A percentile compares a stretch with the other conserved stretches of the same genome.
Evolutionary conservation across 2,329 filamentous ascomycete species (phyloP).

Genomic region (Cladophialophora chaetospira): DNA sequence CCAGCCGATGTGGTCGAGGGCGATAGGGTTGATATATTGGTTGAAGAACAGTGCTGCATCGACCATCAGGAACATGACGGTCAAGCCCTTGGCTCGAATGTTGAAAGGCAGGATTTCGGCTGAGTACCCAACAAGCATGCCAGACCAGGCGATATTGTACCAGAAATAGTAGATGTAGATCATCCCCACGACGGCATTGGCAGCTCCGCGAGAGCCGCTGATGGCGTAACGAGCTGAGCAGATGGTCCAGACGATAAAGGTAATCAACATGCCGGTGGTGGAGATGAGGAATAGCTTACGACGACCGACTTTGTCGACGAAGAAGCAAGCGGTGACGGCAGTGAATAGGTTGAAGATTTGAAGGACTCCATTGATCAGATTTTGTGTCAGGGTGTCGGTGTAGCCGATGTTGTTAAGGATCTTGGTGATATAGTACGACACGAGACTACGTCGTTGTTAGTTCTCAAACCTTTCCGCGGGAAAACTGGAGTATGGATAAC

Average conservation of each 20-base stretch:
- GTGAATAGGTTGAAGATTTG: slow-evolving; percentile 45
- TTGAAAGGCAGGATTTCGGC: slow-evolving; percentile 54
- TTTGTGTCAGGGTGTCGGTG: slow-evolving; percentile 41
- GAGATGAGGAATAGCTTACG: slow-evolving; percentile 48
- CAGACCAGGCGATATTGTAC: slow-evolving; percentile 44
- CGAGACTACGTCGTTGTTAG: too few relatives aligned
- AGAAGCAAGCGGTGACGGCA: slow-evolving; percentile 42
- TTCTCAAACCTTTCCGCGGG: too few relatives aligned
- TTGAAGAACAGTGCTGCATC: slow-evolving; percentile 41
- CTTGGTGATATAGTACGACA: slow-evolving; percentile 44
- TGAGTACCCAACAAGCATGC: slow-evolving; percentile 44
- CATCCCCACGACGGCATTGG: slow-evolving; percentile 45
- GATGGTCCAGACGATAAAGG: slow-evolving; percentile 48
- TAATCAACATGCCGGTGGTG: slow-evolving; percentile 47
- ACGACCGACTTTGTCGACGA: slow-evolving; percentile 47
- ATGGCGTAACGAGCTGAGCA: slow-evolving; percentile 42
- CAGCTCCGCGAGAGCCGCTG: slow-evolving; percentile 37
- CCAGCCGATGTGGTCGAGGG: slow-evolving; percentile 38
- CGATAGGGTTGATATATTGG: slow-evolving; percentile 41
- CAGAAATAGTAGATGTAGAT: slow-evolving; percentile 48
- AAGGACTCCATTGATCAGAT: slow-evolving; percentile 45
- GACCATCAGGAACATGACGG: slow-evolving; percentile 41
- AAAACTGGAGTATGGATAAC: too few relatives aligned
- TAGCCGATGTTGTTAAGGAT: slow-evolving; percentile 42
- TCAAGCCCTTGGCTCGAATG: slow-evolving; percentile 52